Evolutionary conservation across 495 filamentous ascomycete genomes (phyloP), one percentile per base, ranked within the genome.

Genomic region (Friedmanniomyces simplex): DNA sequence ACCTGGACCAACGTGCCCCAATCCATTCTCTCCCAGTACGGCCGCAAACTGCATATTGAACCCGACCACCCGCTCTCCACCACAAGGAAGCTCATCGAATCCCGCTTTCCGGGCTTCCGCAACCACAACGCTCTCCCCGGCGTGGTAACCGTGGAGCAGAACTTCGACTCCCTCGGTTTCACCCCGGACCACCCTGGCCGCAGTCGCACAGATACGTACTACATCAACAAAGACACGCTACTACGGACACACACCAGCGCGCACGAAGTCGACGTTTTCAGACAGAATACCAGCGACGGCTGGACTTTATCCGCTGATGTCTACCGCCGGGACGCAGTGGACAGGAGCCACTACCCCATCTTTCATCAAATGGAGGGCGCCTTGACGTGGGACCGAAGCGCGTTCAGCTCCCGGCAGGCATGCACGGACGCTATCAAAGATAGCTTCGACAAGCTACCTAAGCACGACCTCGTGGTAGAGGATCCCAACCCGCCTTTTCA

Each of bases 351-450:
- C 70, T 96, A 96, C 75, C 93, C 93, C 2, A 79, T 96, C 55
- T 98, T 98, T 71, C 94, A 98, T 72, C 93, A 98, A 73, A 96
- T 97, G 89, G 93, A 98, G 68, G 94, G 89, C 14, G 91, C 91
- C 8, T 77, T 84, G 61, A 83, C 89, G 57, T 98, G 93, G 93
- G 88, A 94, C 70, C 81, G 89, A 12, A 68, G 52, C 21, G 75
- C 74, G 57, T 74, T 91, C 41, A 20, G 26, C 8, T 46, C 51
- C 2, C 32, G 34, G 2, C 21, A 63, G 7, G 51, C 50, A 18
- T 60, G 53, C 20, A 11, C 48, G 16, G 49, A 57, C 24, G 39
- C 36, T 5, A 60, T 60, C 21, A 60, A 11, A 21, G 30, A 2
- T 1, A 50, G 42, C 51, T 50, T 54, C 43, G 42, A 55, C 10